phyloP scores from a whole-genome alignment of 805 yeast species.

The Metschnikowia matae region DNA sequence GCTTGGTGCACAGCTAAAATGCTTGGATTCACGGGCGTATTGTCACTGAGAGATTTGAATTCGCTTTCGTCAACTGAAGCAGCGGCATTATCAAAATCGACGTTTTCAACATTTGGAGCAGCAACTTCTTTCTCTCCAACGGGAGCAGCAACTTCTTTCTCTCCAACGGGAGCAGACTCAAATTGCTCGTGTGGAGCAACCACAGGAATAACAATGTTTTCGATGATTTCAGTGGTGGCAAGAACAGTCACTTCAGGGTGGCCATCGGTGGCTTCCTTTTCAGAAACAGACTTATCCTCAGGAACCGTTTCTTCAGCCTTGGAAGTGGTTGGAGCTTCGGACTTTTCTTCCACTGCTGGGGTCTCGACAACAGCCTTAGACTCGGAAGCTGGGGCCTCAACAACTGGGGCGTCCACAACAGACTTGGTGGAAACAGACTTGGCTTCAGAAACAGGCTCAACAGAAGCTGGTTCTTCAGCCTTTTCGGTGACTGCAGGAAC shows the following conservation, averaged over 20 bases:
- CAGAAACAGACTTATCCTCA: background rate
- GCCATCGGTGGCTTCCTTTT: background rate
- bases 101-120: background rate
- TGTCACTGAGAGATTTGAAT: background rate
- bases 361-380: too few species aligned
- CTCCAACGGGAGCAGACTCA: background rate
- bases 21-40: background rate
- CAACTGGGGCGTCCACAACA: background rate
- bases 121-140: too few species aligned
- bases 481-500: background rate
- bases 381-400: background rate
- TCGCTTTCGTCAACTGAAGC: background rate
- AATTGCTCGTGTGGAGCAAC: background rate
- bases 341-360: background rate
- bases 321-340: background rate
- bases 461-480: background rate
- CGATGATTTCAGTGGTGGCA: conserved; percentile 1
- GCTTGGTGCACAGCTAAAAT: conserved; percentile 8
- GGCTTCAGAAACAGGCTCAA: too few species aligned
- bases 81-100: background rate
- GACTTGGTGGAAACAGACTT: too few species aligned
- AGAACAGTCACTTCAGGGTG: background rate
- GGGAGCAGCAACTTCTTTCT: background rate
- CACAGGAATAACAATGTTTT: background rate
- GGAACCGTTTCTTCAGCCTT: background rate